These are phyloP conservation scores for Phytopythium sindhum DNA, from an alignment of 352 stramenopile genomes.

Conservation along the genomic window DNA sequence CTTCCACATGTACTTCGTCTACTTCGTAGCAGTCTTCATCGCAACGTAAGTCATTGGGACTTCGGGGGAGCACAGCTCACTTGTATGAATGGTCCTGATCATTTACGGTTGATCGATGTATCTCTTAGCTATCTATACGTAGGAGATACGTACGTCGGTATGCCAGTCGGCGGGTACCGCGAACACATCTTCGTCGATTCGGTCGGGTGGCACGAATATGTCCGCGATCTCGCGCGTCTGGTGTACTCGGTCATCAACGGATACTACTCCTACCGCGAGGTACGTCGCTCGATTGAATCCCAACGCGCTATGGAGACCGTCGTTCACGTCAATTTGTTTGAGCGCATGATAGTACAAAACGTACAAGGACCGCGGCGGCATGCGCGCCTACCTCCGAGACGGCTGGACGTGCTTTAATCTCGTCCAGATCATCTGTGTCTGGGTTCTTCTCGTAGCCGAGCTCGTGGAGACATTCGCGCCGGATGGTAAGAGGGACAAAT, in stretches of 20 bases:
- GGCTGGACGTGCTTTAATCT: constrained; percentile 81
- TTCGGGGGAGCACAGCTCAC: neutral
- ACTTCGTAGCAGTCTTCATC: constrained; percentile 71
- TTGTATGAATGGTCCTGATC: neutral
- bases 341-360: constrained; percentile 21
- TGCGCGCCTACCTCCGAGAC: constrained; percentile 61
- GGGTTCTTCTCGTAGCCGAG: constrained; percentile 57
- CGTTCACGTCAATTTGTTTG: neutral
- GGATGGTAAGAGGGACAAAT: constrained; percentile 16
- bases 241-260: constrained; percentile 67
- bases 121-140: constrained; percentile 61
- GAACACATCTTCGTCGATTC: constrained; percentile 44
- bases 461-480: constrained; percentile 33
- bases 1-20: constrained; percentile 76
- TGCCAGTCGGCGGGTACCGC: constrained; percentile 71
- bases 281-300: constrained; percentile 11
- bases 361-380: constrained; percentile 47
- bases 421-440: constrained; percentile 68
- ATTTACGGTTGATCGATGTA: neutral
- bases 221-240: constrained; percentile 49
- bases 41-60: constrained; percentile 44
- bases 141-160: constrained; percentile 63
- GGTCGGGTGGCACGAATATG: constrained; percentile 41
- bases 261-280: constrained; percentile 66
- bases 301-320: neutral